Evolutionary conservation across 306 rosid species (phyloP).

Genomic region (Begonia masoniana): DNA sequence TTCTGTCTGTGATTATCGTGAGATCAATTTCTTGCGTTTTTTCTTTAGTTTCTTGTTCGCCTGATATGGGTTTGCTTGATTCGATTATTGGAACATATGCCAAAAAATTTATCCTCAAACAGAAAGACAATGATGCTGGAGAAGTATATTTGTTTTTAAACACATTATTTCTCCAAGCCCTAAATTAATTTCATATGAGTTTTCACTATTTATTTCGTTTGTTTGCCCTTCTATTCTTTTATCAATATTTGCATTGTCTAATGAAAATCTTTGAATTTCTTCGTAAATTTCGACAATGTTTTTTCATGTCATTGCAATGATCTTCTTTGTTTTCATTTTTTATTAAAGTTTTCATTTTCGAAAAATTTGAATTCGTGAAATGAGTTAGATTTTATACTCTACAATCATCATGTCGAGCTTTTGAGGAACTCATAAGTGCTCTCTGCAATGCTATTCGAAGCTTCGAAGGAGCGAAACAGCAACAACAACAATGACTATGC

Average conservation of each 20-base stretch:
- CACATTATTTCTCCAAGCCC: too few relatives aligned
- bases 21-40: too few relatives aligned
- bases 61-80: slow-evolving; percentile 47
- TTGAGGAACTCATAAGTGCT: slow-evolving; percentile 68
- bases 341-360: too few relatives aligned
- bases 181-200: background rate
- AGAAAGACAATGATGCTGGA: slow-evolving; percentile 95
- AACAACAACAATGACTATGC: slow-evolving; percentile 80
- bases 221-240: background rate
- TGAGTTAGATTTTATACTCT: slow-evolving; percentile 1
- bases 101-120: slow-evolving; percentile 44
- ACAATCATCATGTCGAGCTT: slow-evolving; percentile 52
- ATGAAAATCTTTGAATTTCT: too few relatives aligned
- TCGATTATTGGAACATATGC: slow-evolving; percentile 31
- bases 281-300: too few relatives aligned
- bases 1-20: slow-evolving; percentile 6
- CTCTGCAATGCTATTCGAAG: slow-evolving; percentile 71
- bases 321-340: too few relatives aligned
- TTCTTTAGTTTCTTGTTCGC: too few relatives aligned
- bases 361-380: too few relatives aligned
- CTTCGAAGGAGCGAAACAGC: slow-evolving; percentile 92
- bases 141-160: too few relatives aligned
- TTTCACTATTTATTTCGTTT: background rate
- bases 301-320: too few relatives aligned
- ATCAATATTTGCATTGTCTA: too few relatives aligned